These are phyloP conservation scores for Capronia americana DNA, from an alignment of 2,329 filamentous ascomycete genomes.

Conservation along the genomic window DNA sequence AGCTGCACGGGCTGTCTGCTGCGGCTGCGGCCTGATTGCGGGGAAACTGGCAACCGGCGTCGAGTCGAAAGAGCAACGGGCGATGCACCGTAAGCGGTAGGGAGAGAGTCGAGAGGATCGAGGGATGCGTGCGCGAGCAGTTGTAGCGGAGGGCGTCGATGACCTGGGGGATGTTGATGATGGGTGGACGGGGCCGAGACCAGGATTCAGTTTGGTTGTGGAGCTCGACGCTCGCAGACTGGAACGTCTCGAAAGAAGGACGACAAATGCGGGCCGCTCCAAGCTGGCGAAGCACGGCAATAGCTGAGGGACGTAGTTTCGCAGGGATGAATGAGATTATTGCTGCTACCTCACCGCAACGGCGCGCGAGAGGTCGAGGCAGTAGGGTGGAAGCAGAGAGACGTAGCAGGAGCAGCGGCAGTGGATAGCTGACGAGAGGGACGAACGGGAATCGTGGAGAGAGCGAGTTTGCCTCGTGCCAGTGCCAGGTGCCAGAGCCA, in stretches of 20 bases:
- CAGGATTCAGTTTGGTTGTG: conserved; percentile 23
- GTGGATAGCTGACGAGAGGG: conserved; percentile 34
- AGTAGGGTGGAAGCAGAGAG: conserved; percentile 16
- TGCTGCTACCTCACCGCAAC: conserved; percentile 9
- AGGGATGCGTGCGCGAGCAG: conserved; percentile 12
- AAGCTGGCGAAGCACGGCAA: conserved; percentile 2
- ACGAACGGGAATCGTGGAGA: conserved; percentile 30
- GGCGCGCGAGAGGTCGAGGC: conserved; percentile 14
- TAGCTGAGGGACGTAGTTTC: conserved; percentile 5
- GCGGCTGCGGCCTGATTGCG: conserved; percentile 33
- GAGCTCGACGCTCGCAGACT: conserved; percentile 24
- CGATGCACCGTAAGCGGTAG: conserved; percentile 20
- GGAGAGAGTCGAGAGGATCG: conserved; percentile 8
- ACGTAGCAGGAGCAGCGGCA: conserved; percentile 12
- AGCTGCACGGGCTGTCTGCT: conserved; percentile 33
- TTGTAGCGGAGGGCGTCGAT: conserved; percentile 17
- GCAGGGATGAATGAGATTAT: conserved; percentile 10
- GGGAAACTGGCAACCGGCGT: conserved; percentile 31
- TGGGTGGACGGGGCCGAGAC: conserved; percentile 28
- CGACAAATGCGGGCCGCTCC: conserved; percentile 8
- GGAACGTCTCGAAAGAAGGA: conserved; percentile 13
- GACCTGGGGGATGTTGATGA: conserved; percentile 32
- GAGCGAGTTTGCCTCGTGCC: conserved; percentile 16
- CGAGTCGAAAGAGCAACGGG: conserved; percentile 8
- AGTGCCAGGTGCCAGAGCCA: conserved; percentile 19